Evolutionary conservation across 2,329 filamentous ascomycete species (phyloP), one percentile per base, ranked within the genome.

Genomic region (Neonectria sp.): DNA sequence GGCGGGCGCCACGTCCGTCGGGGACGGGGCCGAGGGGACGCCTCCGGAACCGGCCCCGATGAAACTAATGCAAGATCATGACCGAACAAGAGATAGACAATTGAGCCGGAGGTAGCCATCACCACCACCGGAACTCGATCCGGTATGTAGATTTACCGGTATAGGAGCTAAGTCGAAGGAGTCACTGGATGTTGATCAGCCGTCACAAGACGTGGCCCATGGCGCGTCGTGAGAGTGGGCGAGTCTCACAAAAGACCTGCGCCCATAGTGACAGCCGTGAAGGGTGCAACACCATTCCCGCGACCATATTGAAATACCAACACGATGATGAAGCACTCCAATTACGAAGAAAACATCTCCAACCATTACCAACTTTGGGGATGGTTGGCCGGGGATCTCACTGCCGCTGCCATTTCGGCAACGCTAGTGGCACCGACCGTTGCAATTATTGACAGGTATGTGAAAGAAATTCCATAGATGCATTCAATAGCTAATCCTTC

Each of bases 401-500:
- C 72, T 15, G 73, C 77, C 0, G 76, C 74, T 1, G 68, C 58
- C 9, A 33, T 78, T 8, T 79, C 77, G 29, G 76, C 77, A 48
- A 70, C 74, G 2, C 15, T 79, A 33, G 72, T 79, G 8, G 69
- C 77, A 11, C 77, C 77, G 6, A 60, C 72, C 9, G 71, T 79
- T 13, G 73, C 77, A 2, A 61, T 79, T 2, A 76, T 79, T 8
- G 77, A 79, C 48, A 70, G 70, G 76, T 75, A 55, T 15, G 67
- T 53, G 33, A 3, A 27, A n/a, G 40, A 5, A 5, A 37, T 33
- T 24, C 8, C 1, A 4, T 2, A 8, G 21, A 35, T 31, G 25
- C 7, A 17, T 13, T 55, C 8, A 17, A 17, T 8, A 21, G 29
- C 24, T 72, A n/a, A 60, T 3, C 13, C 3, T 4, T 27, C 1